Base-by-base conservation (phyloP, 2,329 filamentous ascomycete genomes). In the Alternaria brassicae region DNA sequence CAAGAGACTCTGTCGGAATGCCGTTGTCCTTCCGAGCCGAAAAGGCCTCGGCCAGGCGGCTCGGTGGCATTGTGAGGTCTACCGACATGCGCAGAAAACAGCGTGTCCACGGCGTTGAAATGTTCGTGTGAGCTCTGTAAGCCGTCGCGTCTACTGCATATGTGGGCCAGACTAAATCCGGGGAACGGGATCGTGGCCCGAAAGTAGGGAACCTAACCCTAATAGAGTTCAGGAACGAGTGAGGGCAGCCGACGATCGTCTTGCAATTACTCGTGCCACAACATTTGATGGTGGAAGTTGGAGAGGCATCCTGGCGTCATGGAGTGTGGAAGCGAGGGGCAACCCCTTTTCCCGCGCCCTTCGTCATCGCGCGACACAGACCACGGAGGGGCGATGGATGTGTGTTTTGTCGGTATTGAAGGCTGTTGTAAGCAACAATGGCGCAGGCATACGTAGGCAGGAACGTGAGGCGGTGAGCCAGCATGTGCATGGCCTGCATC, bases 121-220 rank as follows among this genome's bases (percentile, higher is more conserved):
- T 52, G 41, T 39, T 39, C 28, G 41, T 45, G 45, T 59, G 39
- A 45, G 53, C 45, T 53, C 55, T 61, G 51, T 28, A 27, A 56
- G 50, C 50, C 41, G 39, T 58, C 54, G 60, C 54, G 60, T 47
- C 54, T 60, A 56, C 58, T 68, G 64, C 63, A 70, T 49, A 53
- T 66, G 66, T 63, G 66, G 64, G 52, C 51, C 66, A 47, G 62
- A 50, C 64, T 66, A 69, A 53, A 37, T 75, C 74, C 73, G 75
- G 75, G 75, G 74, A 76, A 69, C 68, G 52, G 67, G 69, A 70
- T 70, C 68, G 66, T 66, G 62, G 68, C 66, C 72, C 75, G 74
- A 60, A 71, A 61, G 67, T 68, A 63, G 71, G 74, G 72, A 27
- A 27, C 25, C 25, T 27, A 27, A 27, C 25, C 25, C 7, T 7